Base-by-base conservation (phyloP, 305 asterid species). In the Caryopteris hybrid region DNA sequence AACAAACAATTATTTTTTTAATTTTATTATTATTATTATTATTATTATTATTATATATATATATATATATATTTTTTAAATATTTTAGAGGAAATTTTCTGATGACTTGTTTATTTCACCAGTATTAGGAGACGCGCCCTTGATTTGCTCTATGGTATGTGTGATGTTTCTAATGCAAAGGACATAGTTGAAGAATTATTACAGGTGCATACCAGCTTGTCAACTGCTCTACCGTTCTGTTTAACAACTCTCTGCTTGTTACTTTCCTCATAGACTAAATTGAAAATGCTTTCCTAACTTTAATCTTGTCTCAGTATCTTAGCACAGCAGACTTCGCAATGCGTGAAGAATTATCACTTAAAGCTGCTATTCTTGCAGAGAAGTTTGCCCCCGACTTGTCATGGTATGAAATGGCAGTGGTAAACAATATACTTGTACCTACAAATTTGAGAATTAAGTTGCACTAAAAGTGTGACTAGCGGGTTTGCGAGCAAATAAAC, bases 381-480 rank as follows among this genome's bases (percentile, higher is more conserved):
- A 95, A 95, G 78, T 95, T 95, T 78, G 98, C 99, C 58, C 99
- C 97, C 21, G 98, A 95, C 82, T 78, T 95, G 77, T 89, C 99
- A 52, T 95, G 99, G 99, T 95, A 92, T 69, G 91, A 45, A 45
- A 13, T 45, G 43, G 18, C 7, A 53, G 42, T 3, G 56, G 8
- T 38, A 1, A 38, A 38, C 12, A 8, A 36, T 36, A 11, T 38
- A 8, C 3, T 9, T 38, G 1, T 38, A 2, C 13, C 43, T 29
- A 4, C 31, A 1, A 7, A 29, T 29, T 29, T 29, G 34, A 7
- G 6, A 29, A 29, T 29, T 7, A 29, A 29, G 34, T 29, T 29
- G 3, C 34, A 29, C 34, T 5, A 29, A 7, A 29, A 29, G 2
- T 1, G 34, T 7, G 3, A 29, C 34, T 7, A 29, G 34, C 6